Conservation (phyloP, 2,329 filamentous ascomycete species). For the Domatiomyces globalis region DNA sequence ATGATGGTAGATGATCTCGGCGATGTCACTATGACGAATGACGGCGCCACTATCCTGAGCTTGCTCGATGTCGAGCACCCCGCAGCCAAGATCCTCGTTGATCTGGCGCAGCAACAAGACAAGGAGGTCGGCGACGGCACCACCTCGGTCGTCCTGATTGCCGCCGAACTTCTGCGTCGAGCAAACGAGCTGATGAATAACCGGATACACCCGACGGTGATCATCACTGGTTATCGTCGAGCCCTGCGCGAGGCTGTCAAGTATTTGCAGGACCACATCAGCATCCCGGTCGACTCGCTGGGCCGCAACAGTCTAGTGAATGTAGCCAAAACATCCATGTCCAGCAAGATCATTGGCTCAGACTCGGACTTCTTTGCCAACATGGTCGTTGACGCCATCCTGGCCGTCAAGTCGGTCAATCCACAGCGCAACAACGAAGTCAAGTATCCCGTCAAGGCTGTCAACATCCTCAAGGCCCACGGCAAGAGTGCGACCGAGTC, state of each 20-base stretch:
- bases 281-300: constrained; percentile 83
- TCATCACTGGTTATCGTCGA: constrained; percentile 95
- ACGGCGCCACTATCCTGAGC: constrained; percentile 90
- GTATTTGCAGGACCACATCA: constrained; percentile 98
- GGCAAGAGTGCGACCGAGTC: constrained; percentile 86
- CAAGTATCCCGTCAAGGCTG: constrained; percentile 97
- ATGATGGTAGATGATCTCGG: constrained; percentile 99
- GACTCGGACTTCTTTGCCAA: constrained; percentile 95
- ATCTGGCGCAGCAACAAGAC: constrained; percentile 95
- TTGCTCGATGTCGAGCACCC: constrained; percentile 95
- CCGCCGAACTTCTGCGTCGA: constrained; percentile 80
- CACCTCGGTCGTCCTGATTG: constrained; percentile 93
- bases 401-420: constrained; percentile 85
- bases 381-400: constrained; percentile 94
- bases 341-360: constrained; percentile 92
- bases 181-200: constrained; percentile 99
- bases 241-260: constrained; percentile 91
- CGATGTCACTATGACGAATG: constrained; percentile 97
- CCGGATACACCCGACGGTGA: constrained; percentile 97
- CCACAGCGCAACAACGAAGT: constrained; percentile 57
- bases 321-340: constrained; percentile 98
- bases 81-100: constrained; percentile 94
- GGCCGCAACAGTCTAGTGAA: constrained; percentile 81
- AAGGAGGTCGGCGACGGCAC: constrained; percentile 98
- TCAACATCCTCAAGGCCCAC: constrained; percentile 97